A percentile compares a stretch with the other conserved stretches of the same genome.
Conservation (phyloP, 305 asterid species). For the Rubia peregrina region DNA sequence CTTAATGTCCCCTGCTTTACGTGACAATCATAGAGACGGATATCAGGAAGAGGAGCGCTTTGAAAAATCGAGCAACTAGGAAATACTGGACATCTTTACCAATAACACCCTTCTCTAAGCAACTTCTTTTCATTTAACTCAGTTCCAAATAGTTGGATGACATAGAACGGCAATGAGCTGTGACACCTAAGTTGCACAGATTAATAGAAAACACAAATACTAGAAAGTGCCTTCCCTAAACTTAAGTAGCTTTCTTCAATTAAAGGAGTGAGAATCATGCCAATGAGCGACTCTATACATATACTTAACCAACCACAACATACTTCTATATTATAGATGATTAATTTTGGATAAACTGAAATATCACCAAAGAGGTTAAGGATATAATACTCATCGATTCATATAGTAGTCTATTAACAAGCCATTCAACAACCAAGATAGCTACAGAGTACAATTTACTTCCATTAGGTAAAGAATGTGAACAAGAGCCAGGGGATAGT, state of each 20-base stretch:
- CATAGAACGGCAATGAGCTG: no score
- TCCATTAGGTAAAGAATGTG: not conserved
- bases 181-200: not conserved
- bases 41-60: no score
- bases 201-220: not conserved
- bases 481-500: not conserved
- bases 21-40: not conserved
- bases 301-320: no score
- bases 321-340: no score
- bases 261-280: not conserved
- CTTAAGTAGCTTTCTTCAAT: not conserved
- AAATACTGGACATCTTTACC: no score
- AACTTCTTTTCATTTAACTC: no score
- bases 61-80: no score
- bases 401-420: not conserved
- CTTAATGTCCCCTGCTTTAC: not conserved
- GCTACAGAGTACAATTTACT: not conserved
- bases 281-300: not conserved
- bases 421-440: not conserved
- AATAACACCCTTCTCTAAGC: no score
- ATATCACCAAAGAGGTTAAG: no score
- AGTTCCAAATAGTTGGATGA: no score
- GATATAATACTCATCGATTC: no score
- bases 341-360: no score
- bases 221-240: not conserved